A percentile compares a stretch with the other conserved stretches of the same genome.
Conservation (phyloP, 31 red algal genomes). For the Asparagopsis taxiformis region DNA sequence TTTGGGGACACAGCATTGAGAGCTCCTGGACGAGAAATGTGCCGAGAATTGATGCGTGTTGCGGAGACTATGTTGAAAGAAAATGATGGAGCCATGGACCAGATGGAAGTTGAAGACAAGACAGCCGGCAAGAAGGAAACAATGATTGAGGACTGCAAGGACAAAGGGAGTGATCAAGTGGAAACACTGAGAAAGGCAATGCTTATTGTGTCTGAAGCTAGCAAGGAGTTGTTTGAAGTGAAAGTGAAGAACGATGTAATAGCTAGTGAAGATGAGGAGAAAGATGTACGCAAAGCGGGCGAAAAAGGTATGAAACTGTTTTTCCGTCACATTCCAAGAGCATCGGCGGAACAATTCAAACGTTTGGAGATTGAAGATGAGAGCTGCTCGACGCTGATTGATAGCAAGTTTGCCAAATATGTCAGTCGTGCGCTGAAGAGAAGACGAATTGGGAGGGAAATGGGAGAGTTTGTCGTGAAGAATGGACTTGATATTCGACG, state of each 20-base stretch:
- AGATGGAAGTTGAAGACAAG: not conserved
- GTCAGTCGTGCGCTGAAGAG: slow-evolving; percentile 28
- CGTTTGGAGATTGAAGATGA: slow-evolving; percentile 10
- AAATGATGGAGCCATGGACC: not conserved
- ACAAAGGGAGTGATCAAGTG: not conserved
- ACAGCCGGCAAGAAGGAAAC: not conserved
- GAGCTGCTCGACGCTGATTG: not conserved
- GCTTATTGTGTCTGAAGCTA: not conserved
- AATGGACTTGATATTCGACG: slow-evolving; percentile 29
- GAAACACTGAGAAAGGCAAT: not conserved
- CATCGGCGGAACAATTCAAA: slow-evolving; percentile 13
- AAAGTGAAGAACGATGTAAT: not conserved
- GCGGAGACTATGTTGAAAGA: not conserved
- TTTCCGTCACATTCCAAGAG: slow-evolving; percentile 21
- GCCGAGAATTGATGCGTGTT: not conserved
- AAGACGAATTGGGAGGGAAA: not conserved
- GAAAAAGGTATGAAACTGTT: slow-evolving; percentile 6
- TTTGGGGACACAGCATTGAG: slow-evolving; percentile 20
- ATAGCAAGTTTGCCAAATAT: slow-evolving; percentile 9
- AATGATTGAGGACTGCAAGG: not conserved
- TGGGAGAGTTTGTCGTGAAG: slow-evolving; percentile 17
- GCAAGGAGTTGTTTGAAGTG: slow-evolving; percentile 5
- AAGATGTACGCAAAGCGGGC: slow-evolving; percentile 3
- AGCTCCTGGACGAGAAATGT: slow-evolving; percentile 1
- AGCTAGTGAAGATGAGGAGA: not conserved